Evolutionary conservation across 2,329 filamentous ascomycete species (phyloP).

Genomic region (Alternaria panax): DNA sequence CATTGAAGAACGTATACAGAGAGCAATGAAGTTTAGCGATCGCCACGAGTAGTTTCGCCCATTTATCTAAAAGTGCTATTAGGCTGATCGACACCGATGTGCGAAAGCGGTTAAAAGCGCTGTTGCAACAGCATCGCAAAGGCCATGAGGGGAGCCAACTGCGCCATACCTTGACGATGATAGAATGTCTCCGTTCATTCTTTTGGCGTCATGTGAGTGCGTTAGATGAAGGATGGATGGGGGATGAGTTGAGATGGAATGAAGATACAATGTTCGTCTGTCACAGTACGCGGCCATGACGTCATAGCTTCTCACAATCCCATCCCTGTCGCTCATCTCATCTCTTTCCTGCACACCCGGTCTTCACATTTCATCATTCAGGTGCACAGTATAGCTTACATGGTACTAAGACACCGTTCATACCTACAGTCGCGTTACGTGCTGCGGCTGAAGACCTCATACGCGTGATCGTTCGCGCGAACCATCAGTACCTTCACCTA

Average conservation of each 20-base stretch:
- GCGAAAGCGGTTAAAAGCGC: neutral
- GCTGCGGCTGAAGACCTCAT: neutral
- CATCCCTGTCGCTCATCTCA: neutral
- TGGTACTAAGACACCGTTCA: no score
- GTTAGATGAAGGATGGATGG: accelerated
- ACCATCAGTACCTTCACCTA: neutral
- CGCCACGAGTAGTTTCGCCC: no score
- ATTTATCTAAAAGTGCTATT: no score
- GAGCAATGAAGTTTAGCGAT: no score
- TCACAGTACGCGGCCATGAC: neutral
- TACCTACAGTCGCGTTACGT: neutral
- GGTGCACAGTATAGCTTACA: no score
- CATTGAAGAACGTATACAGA: neutral
- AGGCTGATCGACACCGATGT: neutral
- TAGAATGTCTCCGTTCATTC: accelerated
- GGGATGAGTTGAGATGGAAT: neutral
- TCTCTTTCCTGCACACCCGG: neutral
- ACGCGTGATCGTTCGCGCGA: neutral
- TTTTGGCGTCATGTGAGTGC: neutral
- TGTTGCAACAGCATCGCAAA: neutral
- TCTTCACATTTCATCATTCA: no score
- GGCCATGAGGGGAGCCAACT: neutral
- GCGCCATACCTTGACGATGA: neutral
- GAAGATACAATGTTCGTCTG: neutral
- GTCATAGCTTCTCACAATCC: neutral